These are phyloP conservation scores for Naganishia sp. DNA, from an alignment of 1,284 basidiomycete genomes.

Conservation along the genomic window DNA sequence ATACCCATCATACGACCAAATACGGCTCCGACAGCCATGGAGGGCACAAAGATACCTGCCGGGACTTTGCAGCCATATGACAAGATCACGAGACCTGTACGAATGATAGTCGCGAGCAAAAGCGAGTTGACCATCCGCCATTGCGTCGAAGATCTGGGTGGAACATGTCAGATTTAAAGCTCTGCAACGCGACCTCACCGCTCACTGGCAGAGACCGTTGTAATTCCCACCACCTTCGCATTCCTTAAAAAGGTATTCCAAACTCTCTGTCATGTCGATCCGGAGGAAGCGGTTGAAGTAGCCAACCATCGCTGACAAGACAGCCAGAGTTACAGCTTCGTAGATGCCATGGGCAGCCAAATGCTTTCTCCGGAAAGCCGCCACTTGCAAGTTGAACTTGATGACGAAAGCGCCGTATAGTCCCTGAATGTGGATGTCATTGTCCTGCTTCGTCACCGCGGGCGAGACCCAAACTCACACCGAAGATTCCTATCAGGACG, in stretches of 20 bases:
- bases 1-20: conserved; percentile 97
- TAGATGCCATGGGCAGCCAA: conserved; percentile 78
- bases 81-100: conserved; percentile 81
- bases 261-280: conserved; percentile 97
- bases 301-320: conserved; percentile 84
- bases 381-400: conserved; percentile 94
- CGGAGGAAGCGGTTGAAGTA: conserved; percentile 94
- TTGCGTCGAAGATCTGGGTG: conserved; percentile 73
- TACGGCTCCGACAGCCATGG: conserved; percentile 94
- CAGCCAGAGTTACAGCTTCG: conserved; percentile 85
- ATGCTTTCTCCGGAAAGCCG: conserved; percentile 88
- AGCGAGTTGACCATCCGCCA: conserved; percentile 95
- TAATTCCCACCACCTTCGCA: conserved; percentile 93
- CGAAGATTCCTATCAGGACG: conserved; percentile 91
- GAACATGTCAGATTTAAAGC: background rate
- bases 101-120: conserved; percentile 84
- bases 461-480: conserved; percentile 60
- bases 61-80: conserved; percentile 97
- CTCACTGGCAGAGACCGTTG: conserved; percentile 91
- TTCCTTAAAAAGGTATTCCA: conserved; percentile 94
- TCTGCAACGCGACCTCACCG: conserved; percentile 30
- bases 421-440: conserved; percentile 62
- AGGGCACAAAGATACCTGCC: conserved; percentile 95
- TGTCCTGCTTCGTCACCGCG: background rate
- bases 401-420: conserved; percentile 96